Conservation (phyloP, 805 yeast species). For the Spathaspora arborariae region DNA sequence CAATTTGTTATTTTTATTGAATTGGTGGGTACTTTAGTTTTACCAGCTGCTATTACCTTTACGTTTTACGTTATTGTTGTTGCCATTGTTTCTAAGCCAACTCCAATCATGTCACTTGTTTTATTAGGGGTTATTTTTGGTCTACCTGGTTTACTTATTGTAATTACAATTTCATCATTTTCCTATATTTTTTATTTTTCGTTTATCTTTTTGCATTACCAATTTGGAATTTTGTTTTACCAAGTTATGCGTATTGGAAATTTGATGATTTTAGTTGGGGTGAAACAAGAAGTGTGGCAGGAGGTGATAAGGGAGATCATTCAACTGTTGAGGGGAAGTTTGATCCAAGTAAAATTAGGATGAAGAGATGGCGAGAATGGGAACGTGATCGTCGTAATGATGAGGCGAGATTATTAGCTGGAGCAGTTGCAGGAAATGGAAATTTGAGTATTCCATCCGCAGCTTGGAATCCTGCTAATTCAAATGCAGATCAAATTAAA, state of each 20-base stretch:
- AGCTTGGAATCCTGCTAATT: slow-evolving; percentile 43
- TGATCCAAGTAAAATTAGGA: slow-evolving; percentile 83
- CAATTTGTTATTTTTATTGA: slow-evolving; percentile 85
- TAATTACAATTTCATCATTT: slow-evolving; percentile 72
- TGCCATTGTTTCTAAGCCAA: slow-evolving; percentile 69
- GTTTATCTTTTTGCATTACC: slow-evolving; percentile 80
- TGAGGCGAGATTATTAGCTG: slow-evolving; percentile 11
- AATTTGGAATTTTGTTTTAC: slow-evolving; percentile 89
- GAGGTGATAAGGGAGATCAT: slow-evolving; percentile 63
- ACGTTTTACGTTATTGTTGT: slow-evolving; percentile 73
- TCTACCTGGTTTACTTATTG: slow-evolving; percentile 76
- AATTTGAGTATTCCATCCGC: slow-evolving; percentile 34
- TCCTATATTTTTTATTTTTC: slow-evolving; percentile 72
- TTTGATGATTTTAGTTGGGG: slow-evolving; percentile 98
- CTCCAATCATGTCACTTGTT: slow-evolving; percentile 73
- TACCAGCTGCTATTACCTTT: slow-evolving; percentile 84
- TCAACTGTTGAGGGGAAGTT: slow-evolving; percentile 75
- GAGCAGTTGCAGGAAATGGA: slow-evolving; percentile 7
- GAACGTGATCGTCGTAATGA: slow-evolving; percentile 60
- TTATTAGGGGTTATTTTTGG: slow-evolving; percentile 79
- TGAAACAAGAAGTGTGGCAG: slow-evolving; percentile 79
- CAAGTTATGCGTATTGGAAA: slow-evolving; percentile 87
- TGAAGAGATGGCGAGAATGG: slow-evolving; percentile 94
- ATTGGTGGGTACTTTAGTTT: slow-evolving; percentile 78
- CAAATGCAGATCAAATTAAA: slow-evolving; percentile 17